Evolutionary conservation across 2,329 filamentous ascomycete species (phyloP), one percentile per base, ranked within the genome.

Genomic region (Mycocentrospora acerina): DNA sequence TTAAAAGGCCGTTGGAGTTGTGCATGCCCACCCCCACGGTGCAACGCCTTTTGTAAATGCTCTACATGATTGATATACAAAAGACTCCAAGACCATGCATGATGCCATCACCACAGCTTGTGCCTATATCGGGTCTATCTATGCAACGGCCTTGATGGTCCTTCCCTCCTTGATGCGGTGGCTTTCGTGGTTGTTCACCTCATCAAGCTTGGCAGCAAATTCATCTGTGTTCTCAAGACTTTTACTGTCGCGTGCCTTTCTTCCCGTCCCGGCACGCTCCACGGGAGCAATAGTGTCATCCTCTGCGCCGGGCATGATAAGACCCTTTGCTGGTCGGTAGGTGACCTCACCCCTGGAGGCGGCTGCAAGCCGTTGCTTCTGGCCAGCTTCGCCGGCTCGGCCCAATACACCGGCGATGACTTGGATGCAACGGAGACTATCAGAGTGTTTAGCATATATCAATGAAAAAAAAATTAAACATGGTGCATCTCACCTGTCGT

Each of bases 341-440:
- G 82, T 76, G n/a, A 87, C 74, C 4, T 71, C 59, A 17, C 88
- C 88, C 13, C 70, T 58, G 34, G 72, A 60, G 2, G 89, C 88
- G 29, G 78, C 78, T 27, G 74, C 72, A 29, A 86, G 70, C 38
- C 91, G 80, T 44, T 79, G 77, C 55, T 75, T 68, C 60, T 90
- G 83, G 25, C 93, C 93, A 35, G 79, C 75, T 71, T 95, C 75
- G 8, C 88, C 93, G 1, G 93, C 93, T 35, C 86, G 80, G 27
- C 90, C 91, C 25, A 98, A 76, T 1, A 93, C 84, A 36, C 90
- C 90, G 4, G 84, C 86, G 54, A 98, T 88, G 44, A 96, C 77
- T 54, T 85, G 81, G 33, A 90, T 79, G 50, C 85, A 84, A 44
- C 93, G 85, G 53, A 95, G 70, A 80, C 90, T 95, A 44, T n/a